Base-by-base conservation (phyloP, 1,139 yeast genomes). In the Tardiomyces digboiensis region DNA sequence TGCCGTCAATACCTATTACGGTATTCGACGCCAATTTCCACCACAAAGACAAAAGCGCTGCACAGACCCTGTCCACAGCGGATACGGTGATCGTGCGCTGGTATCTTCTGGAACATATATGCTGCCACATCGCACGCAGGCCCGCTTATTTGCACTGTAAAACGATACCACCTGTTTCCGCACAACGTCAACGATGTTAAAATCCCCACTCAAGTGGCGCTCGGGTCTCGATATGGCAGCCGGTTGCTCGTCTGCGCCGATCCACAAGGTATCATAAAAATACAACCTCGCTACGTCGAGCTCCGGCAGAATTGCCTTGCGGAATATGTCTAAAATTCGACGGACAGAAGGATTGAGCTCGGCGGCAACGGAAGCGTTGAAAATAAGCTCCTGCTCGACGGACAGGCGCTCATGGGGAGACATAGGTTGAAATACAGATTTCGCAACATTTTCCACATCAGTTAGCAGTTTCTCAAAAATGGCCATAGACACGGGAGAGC, bases 21-120 rank as follows among this genome's bases (percentile, higher is more conserved):
- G 33, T 8, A 4, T 4, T 26, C 33, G 33, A 26, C 33, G 51
- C 91, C 91, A 83, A 4, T 80, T 72, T 41, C 86, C 85, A 0
- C 95, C 94, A 61, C 95, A 86, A 20, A 83, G 67, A 61, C 95
- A 86, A 18, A 78, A 76, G 51, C 89, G 68, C 52, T 82, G 89
- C 57, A 82, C 81, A 2, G 83, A 82, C 68, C 79, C 71, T 0
- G 84, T 77, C 87, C 89, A 82, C 16, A 26, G 8, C 46, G 76
- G 72, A 2, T 78, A 74, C 18, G 70, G 59, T 3, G 65, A 48
- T 56, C 53, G 49, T 4, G 53, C 46, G 22, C 55, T 54, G 21
- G 52, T 51, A 21, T 56, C 57, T 8, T 62, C 67, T 33, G 70
- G 64, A 2, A 74, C 66, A 1, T 88, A 76, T 2, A 76, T 60